Evolutionary conservation across 1,284 basidiomycete genomes (phyloP), one percentile per base, ranked within the genome.

Genomic region (Termitomyces sp.): DNA sequence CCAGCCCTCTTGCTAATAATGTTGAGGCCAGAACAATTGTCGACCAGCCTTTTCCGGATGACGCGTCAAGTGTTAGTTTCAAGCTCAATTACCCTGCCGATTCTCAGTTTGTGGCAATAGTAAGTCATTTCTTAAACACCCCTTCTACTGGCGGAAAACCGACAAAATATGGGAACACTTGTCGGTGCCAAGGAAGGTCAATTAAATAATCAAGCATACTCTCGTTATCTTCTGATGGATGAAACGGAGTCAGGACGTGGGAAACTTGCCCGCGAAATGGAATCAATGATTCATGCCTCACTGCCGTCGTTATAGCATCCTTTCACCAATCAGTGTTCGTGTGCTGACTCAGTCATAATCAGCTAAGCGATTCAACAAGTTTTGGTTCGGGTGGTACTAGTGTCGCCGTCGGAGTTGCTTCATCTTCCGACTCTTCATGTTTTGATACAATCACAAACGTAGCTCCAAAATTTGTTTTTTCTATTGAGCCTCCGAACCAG

Each of bases 331-430:
- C 26, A 19, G 13, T 36, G 15, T 36, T 30, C 43, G 26, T 42
- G 30, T 44, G 17, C 47, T 54, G 28, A 53, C 50, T 43, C 48
- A 53, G 57, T 48, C 47, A 41, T 53, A 40, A 56, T 12, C 60
- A 90, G 88, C 79, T 90, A 59, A 88, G 85, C 66, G 89, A 92
- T 62, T 71, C 72, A 43, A 74, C 74, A 2, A 83, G 81, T 1
- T 89, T 90, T 63, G 89, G 84, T 9, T 75, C 82, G 0, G 89
- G 90, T 7, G 89, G 90, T 4, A 89, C 88, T 1, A 88, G 83
- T 55, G 79, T 79, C 2, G 78, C 81, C 1, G 82, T 80, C 2
- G 76, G 72, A 54, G 86, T 90, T 31, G 62, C 65, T 13, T 49
- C 62, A n/a, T 84, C 80, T 2, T 69, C 68, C 42, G 80, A 85